Percentiles rank a stretch among this genome's conserved stretches.
Evolutionary conservation across 495 filamentous ascomycete species (phyloP).

Genomic region (Podospora didyma): DNA sequence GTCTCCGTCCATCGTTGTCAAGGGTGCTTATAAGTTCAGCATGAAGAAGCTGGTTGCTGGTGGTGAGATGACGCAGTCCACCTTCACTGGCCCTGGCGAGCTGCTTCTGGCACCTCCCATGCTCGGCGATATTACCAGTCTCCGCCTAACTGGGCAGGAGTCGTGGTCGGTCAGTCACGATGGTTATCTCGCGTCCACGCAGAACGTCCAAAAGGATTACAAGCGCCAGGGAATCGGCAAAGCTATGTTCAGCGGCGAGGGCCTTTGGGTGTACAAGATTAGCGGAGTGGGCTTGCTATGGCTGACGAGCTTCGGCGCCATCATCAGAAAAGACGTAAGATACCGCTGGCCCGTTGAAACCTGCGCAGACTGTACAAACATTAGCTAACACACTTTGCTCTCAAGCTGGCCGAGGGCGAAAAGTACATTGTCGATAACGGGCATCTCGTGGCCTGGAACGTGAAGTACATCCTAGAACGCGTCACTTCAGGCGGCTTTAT

Average conservation of each 20-base stretch:
- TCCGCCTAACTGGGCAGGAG: slow-evolving; percentile 64
- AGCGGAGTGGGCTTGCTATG: slow-evolving; percentile 75
- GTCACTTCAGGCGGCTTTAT: slow-evolving; percentile 87
- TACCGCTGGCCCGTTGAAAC: not conserved
- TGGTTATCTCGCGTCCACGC: slow-evolving; percentile 72
- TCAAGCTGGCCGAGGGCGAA: slow-evolving; percentile 68
- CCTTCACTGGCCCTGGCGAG: slow-evolving; percentile 88
- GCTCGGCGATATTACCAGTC: slow-evolving; percentile 81
- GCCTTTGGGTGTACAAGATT: slow-evolving; percentile 87
- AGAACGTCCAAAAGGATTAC: slow-evolving; percentile 76
- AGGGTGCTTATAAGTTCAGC: slow-evolving; percentile 74
- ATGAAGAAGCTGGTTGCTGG: slow-evolving; percentile 82
- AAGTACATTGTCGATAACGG: slow-evolving; percentile 93
- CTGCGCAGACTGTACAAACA: not conserved
- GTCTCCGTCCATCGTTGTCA: slow-evolving; percentile 80
- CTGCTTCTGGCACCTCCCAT: slow-evolving; percentile 74
- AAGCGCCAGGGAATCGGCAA: slow-evolving; percentile 86
- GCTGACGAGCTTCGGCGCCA: slow-evolving; percentile 90
- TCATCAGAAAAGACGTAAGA: slow-evolving; percentile 89
- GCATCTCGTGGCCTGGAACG: slow-evolving; percentile 96
- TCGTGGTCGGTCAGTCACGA: slow-evolving; percentile 81
- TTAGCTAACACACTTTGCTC: slow-evolving; percentile 7
- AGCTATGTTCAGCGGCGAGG: slow-evolving; percentile 89
- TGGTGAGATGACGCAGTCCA: slow-evolving; percentile 74
- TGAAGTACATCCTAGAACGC: slow-evolving; percentile 85